Evolutionary conservation across 2,329 filamentous ascomycete genomes (phyloP).

Genomic region (Grosmannia huntii): DNA sequence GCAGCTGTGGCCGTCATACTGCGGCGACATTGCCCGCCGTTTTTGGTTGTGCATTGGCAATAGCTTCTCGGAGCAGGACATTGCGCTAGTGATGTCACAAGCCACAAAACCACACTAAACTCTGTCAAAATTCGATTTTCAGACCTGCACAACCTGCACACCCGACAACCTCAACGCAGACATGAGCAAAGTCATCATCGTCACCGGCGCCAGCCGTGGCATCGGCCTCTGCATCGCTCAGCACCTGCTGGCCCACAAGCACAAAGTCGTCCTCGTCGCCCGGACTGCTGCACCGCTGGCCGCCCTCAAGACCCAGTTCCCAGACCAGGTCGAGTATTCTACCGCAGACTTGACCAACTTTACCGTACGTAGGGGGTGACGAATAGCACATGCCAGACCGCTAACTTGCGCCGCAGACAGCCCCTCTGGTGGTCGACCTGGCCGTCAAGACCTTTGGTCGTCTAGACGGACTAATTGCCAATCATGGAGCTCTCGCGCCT

Average conservation of each 20-base stretch:
- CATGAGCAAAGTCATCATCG: constrained; percentile 45
- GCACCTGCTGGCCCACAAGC: constrained; percentile 35
- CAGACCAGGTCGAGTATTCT: constrained; percentile 41
- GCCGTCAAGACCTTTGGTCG: constrained; percentile 56
- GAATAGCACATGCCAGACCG: neutral
- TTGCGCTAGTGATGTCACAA: neutral
- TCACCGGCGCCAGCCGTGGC: constrained; percentile 53
- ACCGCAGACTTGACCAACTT: constrained; percentile 39
- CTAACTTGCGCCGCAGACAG: constrained; percentile 27
- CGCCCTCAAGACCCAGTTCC: constrained; percentile 35
- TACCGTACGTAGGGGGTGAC: neutral
- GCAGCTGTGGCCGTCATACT: constrained; percentile 40
- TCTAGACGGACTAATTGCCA: constrained; percentile 74
- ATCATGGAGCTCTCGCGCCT: constrained; percentile 73
- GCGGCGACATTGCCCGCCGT: too few species aligned
- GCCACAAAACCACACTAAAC: neutral
- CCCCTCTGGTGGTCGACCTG: constrained; percentile 48
- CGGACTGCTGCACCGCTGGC: constrained; percentile 37
- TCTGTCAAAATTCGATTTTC: neutral
- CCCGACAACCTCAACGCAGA: neutral
- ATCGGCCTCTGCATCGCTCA: constrained; percentile 45
- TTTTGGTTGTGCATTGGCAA: too few species aligned
- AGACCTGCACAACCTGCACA: too few species aligned
- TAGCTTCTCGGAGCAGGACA: neutral
- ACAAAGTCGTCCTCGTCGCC: constrained; percentile 48